Conservation (phyloP, 768 basidiomycete species). For the Fomitopsis pulvina region DNA sequence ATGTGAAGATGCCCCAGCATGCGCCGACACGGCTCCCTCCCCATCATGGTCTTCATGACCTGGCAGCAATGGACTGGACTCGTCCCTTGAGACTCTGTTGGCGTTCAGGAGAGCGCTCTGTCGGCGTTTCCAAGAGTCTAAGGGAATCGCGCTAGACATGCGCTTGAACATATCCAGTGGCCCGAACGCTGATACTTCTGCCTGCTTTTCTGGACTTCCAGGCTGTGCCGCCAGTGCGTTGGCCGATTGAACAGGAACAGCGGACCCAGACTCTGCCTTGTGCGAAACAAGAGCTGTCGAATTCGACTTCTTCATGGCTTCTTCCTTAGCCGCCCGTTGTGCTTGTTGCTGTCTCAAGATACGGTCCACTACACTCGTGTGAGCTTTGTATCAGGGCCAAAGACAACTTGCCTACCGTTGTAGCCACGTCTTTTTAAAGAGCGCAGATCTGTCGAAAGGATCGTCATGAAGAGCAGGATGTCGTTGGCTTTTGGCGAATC, state of each 20-base stretch:
- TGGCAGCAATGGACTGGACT: too few species aligned
- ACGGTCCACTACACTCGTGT: conserved; percentile 60
- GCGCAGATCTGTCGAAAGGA: conserved; percentile 84
- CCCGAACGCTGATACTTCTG: too few species aligned
- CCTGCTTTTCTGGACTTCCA: too few species aligned
- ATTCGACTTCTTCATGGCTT: conserved; percentile 34
- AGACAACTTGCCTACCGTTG: conserved; percentile 48
- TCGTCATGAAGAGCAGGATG: conserved; percentile 85
- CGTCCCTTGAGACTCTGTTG: too few species aligned
- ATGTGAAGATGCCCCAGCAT: not conserved
- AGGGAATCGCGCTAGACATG: not conserved
- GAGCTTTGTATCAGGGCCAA: conserved; percentile 17
- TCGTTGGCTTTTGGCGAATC: conserved; percentile 79
- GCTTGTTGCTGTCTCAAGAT: conserved; percentile 82
- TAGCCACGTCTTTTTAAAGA: conserved; percentile 80
- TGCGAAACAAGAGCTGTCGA: conserved; percentile 18
- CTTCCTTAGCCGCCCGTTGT: conserved; percentile 51
- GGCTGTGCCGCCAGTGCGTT: too few species aligned
- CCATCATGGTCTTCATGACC: too few species aligned
- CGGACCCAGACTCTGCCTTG: too few species aligned
- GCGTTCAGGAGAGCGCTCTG: not conserved
- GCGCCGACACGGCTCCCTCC: too few species aligned
- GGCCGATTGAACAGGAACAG: too few species aligned
- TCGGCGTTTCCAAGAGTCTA: not conserved
- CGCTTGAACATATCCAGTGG: not conserved